phyloP scores from a whole-genome alignment of 805 yeast species.

The Saccharomycopsis synnaedendra region DNA sequence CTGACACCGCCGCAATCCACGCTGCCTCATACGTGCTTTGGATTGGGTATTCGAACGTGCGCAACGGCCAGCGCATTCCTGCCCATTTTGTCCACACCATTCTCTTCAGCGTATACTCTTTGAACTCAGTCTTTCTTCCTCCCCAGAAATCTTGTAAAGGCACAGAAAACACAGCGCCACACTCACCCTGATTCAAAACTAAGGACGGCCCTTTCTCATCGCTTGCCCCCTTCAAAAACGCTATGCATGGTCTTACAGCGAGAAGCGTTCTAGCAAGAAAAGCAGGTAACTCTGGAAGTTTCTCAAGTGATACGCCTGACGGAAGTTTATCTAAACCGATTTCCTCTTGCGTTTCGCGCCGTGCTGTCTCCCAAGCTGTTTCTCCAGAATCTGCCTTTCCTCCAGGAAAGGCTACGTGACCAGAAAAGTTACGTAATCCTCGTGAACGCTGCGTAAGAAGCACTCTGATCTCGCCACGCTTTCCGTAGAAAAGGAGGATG shows the following conservation, averaged over 20 bases:
- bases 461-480: constrained; percentile 65
- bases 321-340: constrained; percentile 44
- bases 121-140: constrained; percentile 8
- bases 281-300: constrained; percentile 56
- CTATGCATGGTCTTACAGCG: constrained; percentile 75
- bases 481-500: constrained; percentile 60
- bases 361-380: constrained; percentile 57
- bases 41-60: constrained; percentile 49
- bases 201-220: constrained; percentile 27
- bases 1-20: constrained; percentile 54
- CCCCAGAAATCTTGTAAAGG: constrained; percentile 51
- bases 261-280: constrained; percentile 73
- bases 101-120: constrained; percentile 25
- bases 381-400: constrained; percentile 78
- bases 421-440: constrained; percentile 62
- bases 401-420: constrained; percentile 90
- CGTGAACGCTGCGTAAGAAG: constrained; percentile 70
- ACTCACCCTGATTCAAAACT: constrained; percentile 64
- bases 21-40: constrained; percentile 39
- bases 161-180: constrained; percentile 57
- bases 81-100: constrained; percentile 48
- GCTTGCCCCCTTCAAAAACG: constrained; percentile 34
- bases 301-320: constrained; percentile 49
- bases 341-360: constrained; percentile 82
- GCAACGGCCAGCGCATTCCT: constrained; percentile 53